These are phyloP conservation scores for Rubia yunnanensis DNA, from an alignment of 257 asterid species.

Conservation along the genomic window DNA sequence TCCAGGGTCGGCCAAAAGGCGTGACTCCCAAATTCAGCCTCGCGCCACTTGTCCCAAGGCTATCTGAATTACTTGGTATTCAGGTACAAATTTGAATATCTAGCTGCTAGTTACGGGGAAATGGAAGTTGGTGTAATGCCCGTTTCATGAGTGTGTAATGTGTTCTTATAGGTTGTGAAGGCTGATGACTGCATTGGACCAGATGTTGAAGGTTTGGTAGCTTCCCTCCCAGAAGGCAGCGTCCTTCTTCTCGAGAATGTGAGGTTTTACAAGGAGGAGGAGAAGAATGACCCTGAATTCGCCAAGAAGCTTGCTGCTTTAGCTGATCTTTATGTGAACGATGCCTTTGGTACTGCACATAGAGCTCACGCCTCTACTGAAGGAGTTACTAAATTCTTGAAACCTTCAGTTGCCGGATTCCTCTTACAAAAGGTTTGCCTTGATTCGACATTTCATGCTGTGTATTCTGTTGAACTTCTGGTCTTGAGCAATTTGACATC, in stretches of 20 bases:
- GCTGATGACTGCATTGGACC: conserved; percentile 87
- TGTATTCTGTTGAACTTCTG: not conserved
- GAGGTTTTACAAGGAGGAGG: conserved; percentile 90
- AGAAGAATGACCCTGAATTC: conserved; percentile 79
- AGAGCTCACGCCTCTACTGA: conserved; percentile 93
- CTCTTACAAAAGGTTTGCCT: conserved; percentile 63
- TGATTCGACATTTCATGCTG: not conserved
- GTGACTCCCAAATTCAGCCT: conserved; percentile 34
- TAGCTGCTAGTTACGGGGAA: not conserved
- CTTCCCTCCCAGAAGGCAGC: conserved; percentile 59
- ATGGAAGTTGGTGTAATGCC: not conserved
- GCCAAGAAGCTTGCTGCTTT: conserved; percentile 82
- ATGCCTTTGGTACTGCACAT: conserved; percentile 91
- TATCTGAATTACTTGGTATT: conserved; percentile 65
- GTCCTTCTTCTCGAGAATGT: conserved; percentile 85
- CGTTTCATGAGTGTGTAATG: not conserved
- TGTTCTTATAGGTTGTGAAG: conserved; percentile 50
- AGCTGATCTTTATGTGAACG: conserved; percentile 79
- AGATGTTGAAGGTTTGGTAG: conserved; percentile 71
- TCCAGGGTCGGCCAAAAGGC: conserved; percentile 39
- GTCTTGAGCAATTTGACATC: not conserved
- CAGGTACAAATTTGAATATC: conserved; percentile 30
- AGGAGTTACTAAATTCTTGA: conserved; percentile 80
- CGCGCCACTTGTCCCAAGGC: conserved; percentile 46
- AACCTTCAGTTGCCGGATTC: conserved; percentile 90